Evolutionary conservation across 140 eudicot genomes (phyloP).

Genomic region (Senecio squalidus): DNA sequence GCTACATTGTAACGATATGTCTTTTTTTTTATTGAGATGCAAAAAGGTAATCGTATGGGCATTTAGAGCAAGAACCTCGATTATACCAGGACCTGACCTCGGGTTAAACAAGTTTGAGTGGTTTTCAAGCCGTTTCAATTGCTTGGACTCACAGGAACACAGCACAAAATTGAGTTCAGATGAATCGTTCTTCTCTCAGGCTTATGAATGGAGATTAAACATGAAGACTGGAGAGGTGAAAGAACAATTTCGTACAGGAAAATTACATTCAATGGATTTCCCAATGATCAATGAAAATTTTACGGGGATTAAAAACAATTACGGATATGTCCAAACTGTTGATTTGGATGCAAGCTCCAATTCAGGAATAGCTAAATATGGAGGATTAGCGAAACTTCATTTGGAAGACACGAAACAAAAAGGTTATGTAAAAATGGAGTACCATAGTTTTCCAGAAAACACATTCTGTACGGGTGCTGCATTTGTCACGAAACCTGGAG

Average conservation of each 20-base stretch:
- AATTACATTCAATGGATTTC: conserved; percentile 51
- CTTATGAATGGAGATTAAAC: conserved; percentile 64
- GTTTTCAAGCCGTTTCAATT: conserved; percentile 59
- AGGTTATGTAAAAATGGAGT: conserved; percentile 39
- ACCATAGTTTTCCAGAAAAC: conserved; percentile 46
- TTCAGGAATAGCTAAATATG: conserved; percentile 58
- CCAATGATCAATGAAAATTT: conserved; percentile 55
- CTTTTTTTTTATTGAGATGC: too few relatives aligned
- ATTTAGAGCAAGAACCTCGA: conserved; percentile 49
- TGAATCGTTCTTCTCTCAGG: conserved; percentile 35
- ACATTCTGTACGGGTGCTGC: conserved; percentile 59
- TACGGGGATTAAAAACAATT: conserved; percentile 39
- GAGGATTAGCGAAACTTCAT: conserved; percentile 59
- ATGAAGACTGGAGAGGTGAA: conserved; percentile 53
- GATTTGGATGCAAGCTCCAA: conserved; percentile 52
- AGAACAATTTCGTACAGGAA: conserved; percentile 54
- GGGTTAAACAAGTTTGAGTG: conserved; percentile 61
- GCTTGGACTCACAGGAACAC: conserved; percentile 21
- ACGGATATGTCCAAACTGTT: conserved; percentile 51
- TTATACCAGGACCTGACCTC: conserved; percentile 71
- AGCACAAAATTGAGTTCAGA: conserved; percentile 13
- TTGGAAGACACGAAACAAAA: conserved; percentile 34
- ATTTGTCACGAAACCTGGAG: conserved; percentile 46
- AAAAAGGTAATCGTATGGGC: conserved; percentile 57
- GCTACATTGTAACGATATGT: too few relatives aligned